Evolutionary conservation across 2,329 filamentous ascomycete genomes (phyloP).

Genomic region (Massarina eburnea): DNA sequence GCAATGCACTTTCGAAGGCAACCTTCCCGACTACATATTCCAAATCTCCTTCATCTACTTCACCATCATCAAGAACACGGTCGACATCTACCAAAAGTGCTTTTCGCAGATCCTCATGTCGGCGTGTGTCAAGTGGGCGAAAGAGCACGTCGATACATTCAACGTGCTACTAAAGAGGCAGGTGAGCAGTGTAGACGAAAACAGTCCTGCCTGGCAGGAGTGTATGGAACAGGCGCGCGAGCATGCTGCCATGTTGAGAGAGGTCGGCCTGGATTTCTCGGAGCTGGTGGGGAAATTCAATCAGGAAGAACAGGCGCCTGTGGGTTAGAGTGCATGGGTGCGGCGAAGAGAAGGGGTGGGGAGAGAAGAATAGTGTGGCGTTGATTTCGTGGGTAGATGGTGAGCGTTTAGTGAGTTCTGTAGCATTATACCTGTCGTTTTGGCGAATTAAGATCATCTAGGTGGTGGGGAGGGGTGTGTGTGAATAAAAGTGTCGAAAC

Average conservation of each 20-base stretch:
- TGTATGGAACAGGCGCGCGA: conserved; percentile 81
- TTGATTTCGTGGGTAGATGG: background rate
- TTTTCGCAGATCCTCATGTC: conserved; percentile 88
- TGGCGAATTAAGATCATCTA: too few species aligned
- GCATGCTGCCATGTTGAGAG: conserved; percentile 76
- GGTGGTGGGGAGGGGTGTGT: too few species aligned
- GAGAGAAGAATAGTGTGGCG: background rate
- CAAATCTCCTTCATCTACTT: conserved; percentile 96
- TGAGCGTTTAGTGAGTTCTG: background rate
- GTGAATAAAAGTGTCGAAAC: too few species aligned
- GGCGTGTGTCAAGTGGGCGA: conserved; percentile 97
- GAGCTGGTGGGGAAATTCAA: conserved; percentile 66
- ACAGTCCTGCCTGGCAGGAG: conserved; percentile 74
- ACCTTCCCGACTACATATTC: conserved; percentile 90
- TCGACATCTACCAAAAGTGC: conserved; percentile 75
- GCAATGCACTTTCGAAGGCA: conserved; percentile 93
- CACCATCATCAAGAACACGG: conserved; percentile 88
- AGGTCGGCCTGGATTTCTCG: conserved; percentile 88
- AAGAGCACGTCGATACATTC: conserved; percentile 88
- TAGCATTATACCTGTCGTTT: conserved; percentile 1
- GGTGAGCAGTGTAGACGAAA: conserved; percentile 79
- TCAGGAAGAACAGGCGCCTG: conserved; percentile 12
- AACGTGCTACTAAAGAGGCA: conserved; percentile 81
- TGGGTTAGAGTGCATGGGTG: conserved; percentile 30
- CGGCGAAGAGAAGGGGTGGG: background rate